Percentiles rank a stretch among this genome's conserved stretches.
Conservation (phyloP, 139 green algal species). For the Zygnema circumcarinatum region DNA sequence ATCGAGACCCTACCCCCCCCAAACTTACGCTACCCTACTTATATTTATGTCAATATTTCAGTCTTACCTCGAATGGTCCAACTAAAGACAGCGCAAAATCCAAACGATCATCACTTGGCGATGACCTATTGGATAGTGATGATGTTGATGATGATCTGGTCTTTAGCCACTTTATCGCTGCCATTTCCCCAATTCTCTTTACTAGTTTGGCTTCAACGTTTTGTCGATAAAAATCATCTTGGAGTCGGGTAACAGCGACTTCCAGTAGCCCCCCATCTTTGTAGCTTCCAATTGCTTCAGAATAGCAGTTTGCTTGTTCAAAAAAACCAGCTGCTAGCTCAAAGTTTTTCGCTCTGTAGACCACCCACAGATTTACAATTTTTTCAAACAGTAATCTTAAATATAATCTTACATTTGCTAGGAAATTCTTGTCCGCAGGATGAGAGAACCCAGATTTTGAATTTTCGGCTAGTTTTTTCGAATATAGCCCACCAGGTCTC, state of each 20-base stretch:
- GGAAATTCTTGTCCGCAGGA: no score
- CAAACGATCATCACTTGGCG: not conserved
- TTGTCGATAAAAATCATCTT: not conserved
- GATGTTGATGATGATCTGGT: no score
- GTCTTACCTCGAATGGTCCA: not conserved
- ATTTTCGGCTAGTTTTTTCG: no score
- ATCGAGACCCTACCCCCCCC: no score
- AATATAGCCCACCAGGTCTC: no score
- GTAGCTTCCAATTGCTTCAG: not conserved
- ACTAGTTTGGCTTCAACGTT: not conserved
- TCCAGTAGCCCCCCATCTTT: not conserved
- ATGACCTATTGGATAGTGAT: not conserved
- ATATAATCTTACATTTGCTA: no score
- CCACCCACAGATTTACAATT: no score
- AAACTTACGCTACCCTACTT: not conserved
- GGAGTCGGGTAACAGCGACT: not conserved
- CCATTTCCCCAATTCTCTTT: not conserved
- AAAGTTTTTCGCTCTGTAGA: no score
- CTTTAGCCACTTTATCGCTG: not conserved
- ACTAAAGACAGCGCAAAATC: not conserved
- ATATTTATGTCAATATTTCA: not conserved
- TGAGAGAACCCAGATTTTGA: no score
- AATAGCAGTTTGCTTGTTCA: no score
- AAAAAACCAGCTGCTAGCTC: no score
- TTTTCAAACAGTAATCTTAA: no score